A percentile compares a stretch with the other conserved stretches of the same genome.
These are phyloP conservation scores for Apiospora marii DNA, from an alignment of 2,329 filamentous ascomycete genomes.

Conservation along the genomic window DNA sequence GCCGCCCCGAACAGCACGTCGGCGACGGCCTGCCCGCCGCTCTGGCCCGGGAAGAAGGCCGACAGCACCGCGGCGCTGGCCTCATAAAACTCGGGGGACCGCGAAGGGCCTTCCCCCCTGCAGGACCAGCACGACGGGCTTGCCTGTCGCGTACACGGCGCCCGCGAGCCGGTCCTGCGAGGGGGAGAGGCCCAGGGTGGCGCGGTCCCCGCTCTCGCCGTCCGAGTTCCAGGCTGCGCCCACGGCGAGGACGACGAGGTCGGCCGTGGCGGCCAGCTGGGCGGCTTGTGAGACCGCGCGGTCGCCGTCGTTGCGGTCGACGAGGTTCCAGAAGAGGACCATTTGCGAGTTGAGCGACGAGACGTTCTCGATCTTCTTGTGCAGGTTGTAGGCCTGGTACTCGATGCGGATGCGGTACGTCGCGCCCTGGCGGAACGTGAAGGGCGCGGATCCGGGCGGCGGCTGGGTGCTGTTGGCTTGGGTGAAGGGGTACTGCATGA, in stretches of 20 bases:
- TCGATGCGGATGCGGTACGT: slow-evolving; percentile 49
- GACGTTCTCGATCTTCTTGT: slow-evolving; percentile 48
- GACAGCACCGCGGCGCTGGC: slow-evolving; percentile 49
- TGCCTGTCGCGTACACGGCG: slow-evolving; percentile 47
- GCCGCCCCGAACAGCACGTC: slow-evolving; percentile 44
- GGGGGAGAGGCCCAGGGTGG: slow-evolving; percentile 45
- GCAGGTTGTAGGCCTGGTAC: slow-evolving; percentile 51
- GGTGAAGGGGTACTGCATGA: slow-evolving; percentile 47
- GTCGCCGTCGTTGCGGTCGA: slow-evolving; percentile 42
- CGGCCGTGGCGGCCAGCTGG: slow-evolving; percentile 44
- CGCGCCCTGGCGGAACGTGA: slow-evolving; percentile 46
- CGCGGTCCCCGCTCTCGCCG: slow-evolving; percentile 51
- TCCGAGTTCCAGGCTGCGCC: slow-evolving; percentile 55
- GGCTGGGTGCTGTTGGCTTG: slow-evolving; percentile 45
- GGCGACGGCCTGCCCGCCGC: slow-evolving; percentile 45
- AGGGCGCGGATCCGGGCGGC: slow-evolving; percentile 46
- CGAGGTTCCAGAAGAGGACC: slow-evolving; percentile 54
- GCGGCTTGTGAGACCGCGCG: slow-evolving; percentile 43
- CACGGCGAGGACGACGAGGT: slow-evolving; percentile 49
- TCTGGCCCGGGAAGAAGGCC: slow-evolving; percentile 46
- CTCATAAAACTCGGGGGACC: slow-evolving; percentile 49
- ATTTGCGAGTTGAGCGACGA: slow-evolving; percentile 52
- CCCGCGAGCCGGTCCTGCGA: slow-evolving; percentile 48
- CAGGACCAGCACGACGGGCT: slow-evolving; percentile 51
- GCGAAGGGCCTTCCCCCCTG: slow-evolving; percentile 52